Evolutionary conservation across 2,329 filamentous ascomycete species (phyloP).

Genomic region (Colletotrichum sansevieriae): DNA sequence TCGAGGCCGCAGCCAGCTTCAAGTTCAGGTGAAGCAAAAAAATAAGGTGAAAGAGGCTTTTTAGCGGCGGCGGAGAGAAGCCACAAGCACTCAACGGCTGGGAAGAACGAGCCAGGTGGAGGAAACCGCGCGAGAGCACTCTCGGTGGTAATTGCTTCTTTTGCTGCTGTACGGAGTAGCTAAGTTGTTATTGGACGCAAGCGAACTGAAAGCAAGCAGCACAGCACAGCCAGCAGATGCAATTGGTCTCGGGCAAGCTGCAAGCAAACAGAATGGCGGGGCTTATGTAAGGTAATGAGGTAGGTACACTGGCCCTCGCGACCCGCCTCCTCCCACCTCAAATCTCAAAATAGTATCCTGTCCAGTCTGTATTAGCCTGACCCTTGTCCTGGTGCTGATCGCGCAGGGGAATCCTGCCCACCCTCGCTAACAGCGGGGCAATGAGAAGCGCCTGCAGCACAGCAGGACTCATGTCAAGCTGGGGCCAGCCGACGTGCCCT

Average conservation of each 20-base stretch:
- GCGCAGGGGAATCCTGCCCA: constrained; percentile 5
- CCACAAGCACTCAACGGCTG: constrained; percentile 13
- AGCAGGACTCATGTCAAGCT: constrained; percentile 31
- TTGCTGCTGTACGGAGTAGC: constrained; percentile 10
- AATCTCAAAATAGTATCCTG: constrained; percentile 26
- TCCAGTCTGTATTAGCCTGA: constrained; percentile 13
- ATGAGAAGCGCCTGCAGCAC: constrained; percentile 29
- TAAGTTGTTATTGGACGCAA: background rate
- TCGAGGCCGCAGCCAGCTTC: constrained; percentile 22
- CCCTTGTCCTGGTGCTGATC: constrained; percentile 32
- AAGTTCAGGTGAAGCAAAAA: constrained; percentile 34
- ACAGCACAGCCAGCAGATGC: too few relatives aligned
- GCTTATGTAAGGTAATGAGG: too few relatives aligned
- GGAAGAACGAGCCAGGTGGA: background rate
- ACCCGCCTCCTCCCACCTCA: background rate
- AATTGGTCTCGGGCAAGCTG: too few relatives aligned
- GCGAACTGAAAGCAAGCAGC: too few relatives aligned
- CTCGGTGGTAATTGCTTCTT: background rate
- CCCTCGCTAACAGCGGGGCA: constrained; percentile 31
- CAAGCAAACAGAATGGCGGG: background rate
- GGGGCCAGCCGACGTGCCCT: constrained; percentile 6
- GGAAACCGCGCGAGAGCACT: constrained; percentile 8
- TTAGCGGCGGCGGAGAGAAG: background rate
- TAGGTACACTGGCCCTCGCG: background rate
- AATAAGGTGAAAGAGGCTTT: constrained; percentile 10